These are phyloP conservation scores for Mortierella sp. DNA, from an alignment of 371 early-diverging fungal species.

Conservation along the genomic window DNA sequence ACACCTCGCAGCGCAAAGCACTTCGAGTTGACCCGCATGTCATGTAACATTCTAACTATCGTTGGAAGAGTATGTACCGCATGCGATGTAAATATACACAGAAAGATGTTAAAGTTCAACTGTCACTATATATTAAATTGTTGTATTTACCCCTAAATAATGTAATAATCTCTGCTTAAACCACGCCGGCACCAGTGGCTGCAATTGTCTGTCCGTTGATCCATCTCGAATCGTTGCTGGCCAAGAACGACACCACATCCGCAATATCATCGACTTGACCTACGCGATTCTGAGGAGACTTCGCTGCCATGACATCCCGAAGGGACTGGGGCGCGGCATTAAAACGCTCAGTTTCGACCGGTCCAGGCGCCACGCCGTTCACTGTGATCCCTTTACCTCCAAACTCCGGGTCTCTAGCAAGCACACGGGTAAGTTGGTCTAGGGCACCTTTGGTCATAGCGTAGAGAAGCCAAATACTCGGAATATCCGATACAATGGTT, in stretches of 20 bases:
- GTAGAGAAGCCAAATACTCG: constrained; percentile 1
- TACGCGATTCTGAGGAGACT: constrained; percentile 9
- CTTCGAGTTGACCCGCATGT: no score
- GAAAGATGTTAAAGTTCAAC: no score
- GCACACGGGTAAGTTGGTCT: constrained; percentile 14
- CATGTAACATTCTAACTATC: no score
- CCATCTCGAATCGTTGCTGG: constrained; percentile 3
- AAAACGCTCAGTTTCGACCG: constrained; percentile 10
- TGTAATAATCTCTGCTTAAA: no score
- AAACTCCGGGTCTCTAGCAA: constrained; percentile 15
- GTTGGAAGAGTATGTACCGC: no score
- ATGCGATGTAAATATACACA: no score
- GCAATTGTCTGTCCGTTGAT: no score
- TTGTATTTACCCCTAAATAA: no score
- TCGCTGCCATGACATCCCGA: background rate
- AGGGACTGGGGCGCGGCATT: no score
- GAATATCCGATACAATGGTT: background rate
- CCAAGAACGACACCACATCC: constrained; percentile 17
- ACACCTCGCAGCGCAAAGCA: no score
- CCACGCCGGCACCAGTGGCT: no score
- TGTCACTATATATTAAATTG: no score
- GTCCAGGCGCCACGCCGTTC: constrained; percentile 21
- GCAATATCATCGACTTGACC: constrained; percentile 19
- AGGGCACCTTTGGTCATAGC: constrained; percentile 19
- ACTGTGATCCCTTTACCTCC: constrained; percentile 21